Evolutionary conservation across 23 red algal genomes (phyloP).

Genomic region (Agarophyton chilense): DNA sequence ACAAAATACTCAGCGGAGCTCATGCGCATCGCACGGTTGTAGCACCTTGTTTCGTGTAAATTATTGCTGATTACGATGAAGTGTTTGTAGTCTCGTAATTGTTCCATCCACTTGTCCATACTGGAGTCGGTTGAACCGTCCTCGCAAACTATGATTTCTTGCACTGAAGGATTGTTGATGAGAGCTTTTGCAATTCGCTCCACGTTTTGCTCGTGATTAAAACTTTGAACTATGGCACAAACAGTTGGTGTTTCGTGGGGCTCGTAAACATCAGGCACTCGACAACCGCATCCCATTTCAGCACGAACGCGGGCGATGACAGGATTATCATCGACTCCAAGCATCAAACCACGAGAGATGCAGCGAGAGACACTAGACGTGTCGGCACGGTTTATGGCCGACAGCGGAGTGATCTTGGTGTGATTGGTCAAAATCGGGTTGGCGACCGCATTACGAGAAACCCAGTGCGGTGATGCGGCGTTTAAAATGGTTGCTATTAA

Average conservation of each 20-base stretch:
- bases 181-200: constrained; percentile 50
- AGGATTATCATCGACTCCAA: constrained; percentile 37
- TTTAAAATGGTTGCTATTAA: constrained; percentile 32
- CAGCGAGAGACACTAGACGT: constrained; percentile 43
- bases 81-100: constrained; percentile 61
- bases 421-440: neutral
- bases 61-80: constrained; percentile 80
- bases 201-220: constrained; percentile 75
- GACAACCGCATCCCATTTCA: constrained; percentile 71
- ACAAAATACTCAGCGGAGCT: constrained; percentile 70
- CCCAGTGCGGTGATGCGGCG: constrained; percentile 27
- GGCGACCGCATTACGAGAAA: constrained; percentile 38
- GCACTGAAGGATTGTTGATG: constrained; percentile 64
- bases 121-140: constrained; percentile 76
- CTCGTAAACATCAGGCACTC: constrained; percentile 62
- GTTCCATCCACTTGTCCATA: constrained; percentile 67
- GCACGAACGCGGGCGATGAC: constrained; percentile 63
- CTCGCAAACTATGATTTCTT: constrained; percentile 80
- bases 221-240: constrained; percentile 72
- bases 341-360: constrained; percentile 60
- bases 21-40: constrained; percentile 87
- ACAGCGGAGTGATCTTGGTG: neutral
- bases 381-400: neutral
- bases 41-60: constrained; percentile 72
- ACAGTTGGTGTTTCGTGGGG: constrained; percentile 62